A percentile compares a stretch with the other conserved stretches of the same genome.
These are phyloP conservation scores for Microbotryomycetes sp. DNA, from an alignment of 1,284 basidiomycete species.

Conservation along the genomic window DNA sequence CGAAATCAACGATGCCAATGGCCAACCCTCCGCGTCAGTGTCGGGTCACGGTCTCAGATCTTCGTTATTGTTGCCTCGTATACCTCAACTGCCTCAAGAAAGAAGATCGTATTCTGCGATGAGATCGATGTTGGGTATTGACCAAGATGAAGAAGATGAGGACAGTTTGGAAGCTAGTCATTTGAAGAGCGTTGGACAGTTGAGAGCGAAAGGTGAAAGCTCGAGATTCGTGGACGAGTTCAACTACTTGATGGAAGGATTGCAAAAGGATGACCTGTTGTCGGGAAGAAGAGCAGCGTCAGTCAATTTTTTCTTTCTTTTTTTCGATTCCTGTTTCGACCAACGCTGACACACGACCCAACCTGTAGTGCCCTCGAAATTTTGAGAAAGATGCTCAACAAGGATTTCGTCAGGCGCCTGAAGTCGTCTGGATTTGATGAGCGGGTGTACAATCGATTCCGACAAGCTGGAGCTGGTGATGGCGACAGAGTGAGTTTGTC, in stretches of 20 bases:
- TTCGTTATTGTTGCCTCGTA: background rate
- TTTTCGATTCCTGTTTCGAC: background rate
- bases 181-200: slow-evolving; percentile 10
- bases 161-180: background rate
- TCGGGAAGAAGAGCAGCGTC: slow-evolving; percentile 16
- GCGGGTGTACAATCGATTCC: slow-evolving; percentile 15
- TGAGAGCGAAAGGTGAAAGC: slow-evolving; percentile 24
- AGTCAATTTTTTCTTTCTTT: background rate
- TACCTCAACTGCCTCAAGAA: background rate
- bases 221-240: slow-evolving; percentile 27
- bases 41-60: background rate
- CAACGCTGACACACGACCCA: background rate
- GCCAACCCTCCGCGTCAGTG: background rate
- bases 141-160: slow-evolving; percentile 13
- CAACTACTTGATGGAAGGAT: slow-evolving; percentile 20
- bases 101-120: slow-evolving; percentile 8
- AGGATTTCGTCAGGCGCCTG: slow-evolving; percentile 22
- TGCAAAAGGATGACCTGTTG: slow-evolving; percentile 4
- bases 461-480: slow-evolving; percentile 12
- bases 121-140: slow-evolving; percentile 16
- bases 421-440: slow-evolving; percentile 25
- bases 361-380: slow-evolving; percentile 22
- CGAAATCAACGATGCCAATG: background rate
- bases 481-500: slow-evolving; percentile 13
- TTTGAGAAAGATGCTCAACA: slow-evolving; percentile 13